These are phyloP conservation scores for Dimocarpus longan DNA, from an alignment of 345 rosid species.

Conservation along the genomic window DNA sequence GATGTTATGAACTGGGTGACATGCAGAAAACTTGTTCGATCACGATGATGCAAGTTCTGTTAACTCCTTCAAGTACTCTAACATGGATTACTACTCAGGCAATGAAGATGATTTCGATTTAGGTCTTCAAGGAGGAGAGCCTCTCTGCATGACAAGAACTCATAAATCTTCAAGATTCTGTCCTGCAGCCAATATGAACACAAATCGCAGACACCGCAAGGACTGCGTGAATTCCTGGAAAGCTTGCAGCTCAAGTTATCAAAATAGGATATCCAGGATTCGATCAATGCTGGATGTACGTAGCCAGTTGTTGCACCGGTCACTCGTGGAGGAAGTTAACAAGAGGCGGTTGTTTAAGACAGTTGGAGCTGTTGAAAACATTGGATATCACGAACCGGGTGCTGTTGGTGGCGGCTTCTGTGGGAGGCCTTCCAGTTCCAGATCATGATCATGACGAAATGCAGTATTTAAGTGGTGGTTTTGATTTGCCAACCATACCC, in stretches of 20 bases:
- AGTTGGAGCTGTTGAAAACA: slow-evolving; percentile 59
- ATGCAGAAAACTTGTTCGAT: slow-evolving; percentile 40
- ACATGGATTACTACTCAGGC: slow-evolving; percentile 39
- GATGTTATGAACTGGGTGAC: neutral
- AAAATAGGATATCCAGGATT: slow-evolving; percentile 43
- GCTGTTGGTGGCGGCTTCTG: neutral
- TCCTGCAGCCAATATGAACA: slow-evolving; percentile 28
- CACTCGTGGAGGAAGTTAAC: slow-evolving; percentile 73
- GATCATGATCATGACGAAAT: slow-evolving; percentile 23
- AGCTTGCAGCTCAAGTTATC: slow-evolving; percentile 14
- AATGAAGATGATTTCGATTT: slow-evolving; percentile 42
- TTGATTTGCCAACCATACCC: neutral
- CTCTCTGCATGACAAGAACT: slow-evolving; percentile 24
- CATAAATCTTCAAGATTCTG: slow-evolving; percentile 45
- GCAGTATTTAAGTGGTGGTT: slow-evolving; percentile 1
- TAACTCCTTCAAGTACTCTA: slow-evolving; percentile 53
- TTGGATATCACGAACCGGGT: slow-evolving; percentile 53
- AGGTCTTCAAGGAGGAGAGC: slow-evolving; percentile 26
- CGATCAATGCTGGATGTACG: slow-evolving; percentile 64
- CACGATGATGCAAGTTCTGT: slow-evolving; percentile 51
- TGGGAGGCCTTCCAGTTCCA: slow-evolving; percentile 5
- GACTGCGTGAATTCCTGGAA: slow-evolving; percentile 15
- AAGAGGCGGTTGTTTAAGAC: slow-evolving; percentile 70
- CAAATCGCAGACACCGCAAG: slow-evolving; percentile 2
- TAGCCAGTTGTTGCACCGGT: slow-evolving; percentile 72